Conservation (phyloP, 2,329 filamentous ascomycete species). For the Phyllosticta ampelicida region DNA sequence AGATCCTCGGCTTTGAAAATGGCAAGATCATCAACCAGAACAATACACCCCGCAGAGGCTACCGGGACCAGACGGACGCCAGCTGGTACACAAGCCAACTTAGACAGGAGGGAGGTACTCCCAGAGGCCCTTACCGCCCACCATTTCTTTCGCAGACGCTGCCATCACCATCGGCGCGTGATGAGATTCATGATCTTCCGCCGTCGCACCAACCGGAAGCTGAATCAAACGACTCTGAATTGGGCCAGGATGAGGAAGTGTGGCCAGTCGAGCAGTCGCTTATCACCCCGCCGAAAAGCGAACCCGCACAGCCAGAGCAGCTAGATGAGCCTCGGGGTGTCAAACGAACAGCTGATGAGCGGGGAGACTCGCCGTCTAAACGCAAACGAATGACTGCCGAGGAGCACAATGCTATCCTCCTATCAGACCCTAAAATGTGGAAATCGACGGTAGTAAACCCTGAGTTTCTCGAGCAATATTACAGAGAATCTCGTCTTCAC, state of each 20-base stretch:
- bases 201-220: conserved; percentile 23
- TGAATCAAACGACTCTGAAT: background rate
- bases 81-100: conserved; percentile 78
- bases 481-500: conserved; percentile 87
- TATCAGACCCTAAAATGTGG: conserved; percentile 73
- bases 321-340: background rate
- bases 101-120: conserved; percentile 26
- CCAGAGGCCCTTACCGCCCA: conserved; percentile 15
- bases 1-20: conserved; percentile 53
- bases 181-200: conserved; percentile 22
- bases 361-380: conserved; percentile 14
- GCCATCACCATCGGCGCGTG: conserved; percentile 18
- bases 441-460: conserved; percentile 90
- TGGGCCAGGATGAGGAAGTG: conserved; percentile 8
- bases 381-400: conserved; percentile 62
- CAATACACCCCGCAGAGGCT: conserved; percentile 51
- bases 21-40: conserved; percentile 57
- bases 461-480: conserved; percentile 87
- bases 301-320: conserved; percentile 12
- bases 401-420: conserved; percentile 77
- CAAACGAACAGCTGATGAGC: conserved; percentile 1
- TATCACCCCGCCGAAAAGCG: conserved; percentile 23
- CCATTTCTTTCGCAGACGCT: conserved; percentile 18
- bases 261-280: conserved; percentile 1
- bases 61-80: conserved; percentile 67